Conservation (phyloP, 305 asterid species). For the Ilex paraguariensis region DNA sequence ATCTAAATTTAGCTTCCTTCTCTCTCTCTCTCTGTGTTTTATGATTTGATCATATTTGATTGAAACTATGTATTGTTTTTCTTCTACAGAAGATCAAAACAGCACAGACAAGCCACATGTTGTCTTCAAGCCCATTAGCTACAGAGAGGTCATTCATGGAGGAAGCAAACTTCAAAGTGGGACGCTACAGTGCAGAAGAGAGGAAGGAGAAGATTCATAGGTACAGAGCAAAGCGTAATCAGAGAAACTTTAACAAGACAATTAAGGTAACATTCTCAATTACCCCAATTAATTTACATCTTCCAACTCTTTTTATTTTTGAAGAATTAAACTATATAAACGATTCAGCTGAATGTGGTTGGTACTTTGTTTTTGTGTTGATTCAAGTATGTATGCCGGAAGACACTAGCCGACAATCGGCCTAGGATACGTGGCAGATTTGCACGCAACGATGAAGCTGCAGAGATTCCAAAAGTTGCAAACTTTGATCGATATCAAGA, state of each 20-base stretch:
- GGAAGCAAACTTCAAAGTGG: conserved; percentile 64
- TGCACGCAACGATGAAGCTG: conserved; percentile 75
- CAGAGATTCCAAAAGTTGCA: conserved; percentile 60
- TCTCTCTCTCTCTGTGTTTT: neutral
- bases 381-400: conserved; percentile 62
- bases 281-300: too few species aligned
- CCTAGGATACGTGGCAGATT: conserved; percentile 87
- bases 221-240: conserved; percentile 77
- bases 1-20: neutral
- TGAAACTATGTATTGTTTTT: too few species aligned
- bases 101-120: conserved; percentile 23
- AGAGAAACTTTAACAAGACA: conserved; percentile 79
- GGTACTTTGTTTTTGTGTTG: conserved; percentile 2
- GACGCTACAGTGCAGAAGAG: conserved; percentile 65
- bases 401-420: conserved; percentile 79
- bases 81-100: conserved; percentile 38
- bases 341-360: conserved; percentile 10
- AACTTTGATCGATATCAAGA: conserved; percentile 48
- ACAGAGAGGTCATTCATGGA: conserved; percentile 47
- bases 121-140: conserved; percentile 60
- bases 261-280: conserved; percentile 55
- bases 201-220: conserved; percentile 72
- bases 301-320: too few species aligned
- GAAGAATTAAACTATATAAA: too few species aligned
- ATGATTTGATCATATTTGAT: neutral